Conservation (phyloP, 139 green algal genomes). For the Penium margaritaceum region DNA sequence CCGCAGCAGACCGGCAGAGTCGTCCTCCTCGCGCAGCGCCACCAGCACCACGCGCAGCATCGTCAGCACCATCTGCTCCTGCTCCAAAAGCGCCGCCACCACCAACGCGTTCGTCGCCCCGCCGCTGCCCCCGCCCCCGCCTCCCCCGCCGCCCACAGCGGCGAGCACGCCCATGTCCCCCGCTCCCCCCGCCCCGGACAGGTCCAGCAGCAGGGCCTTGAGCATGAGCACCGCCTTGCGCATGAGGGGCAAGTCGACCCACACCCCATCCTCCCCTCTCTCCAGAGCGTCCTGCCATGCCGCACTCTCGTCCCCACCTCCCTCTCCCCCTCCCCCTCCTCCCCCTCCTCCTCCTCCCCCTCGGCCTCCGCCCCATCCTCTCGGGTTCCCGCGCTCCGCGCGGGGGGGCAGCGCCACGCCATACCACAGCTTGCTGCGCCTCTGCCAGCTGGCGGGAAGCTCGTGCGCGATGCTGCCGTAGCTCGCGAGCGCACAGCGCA, state of each 20-base stretch:
- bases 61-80: constrained; percentile 1
- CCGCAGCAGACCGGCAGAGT: not conserved
- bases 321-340: constrained; percentile 8
- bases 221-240: constrained; percentile 35
- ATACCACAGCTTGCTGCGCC: constrained; percentile 36
- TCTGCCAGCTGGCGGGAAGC: constrained; percentile 15
- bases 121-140: not conserved
- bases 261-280: too few relatives aligned
- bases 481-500: constrained; percentile 15
- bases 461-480: constrained; percentile 27
- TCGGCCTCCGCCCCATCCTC: constrained; percentile 8
- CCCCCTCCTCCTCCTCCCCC: not conserved
- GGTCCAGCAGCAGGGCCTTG: constrained; percentile 26
- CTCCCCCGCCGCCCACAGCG: not conserved
- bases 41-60: not conserved
- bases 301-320: constrained; percentile 1
- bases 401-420: constrained; percentile 27
- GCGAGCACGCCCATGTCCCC: not conserved
- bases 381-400: not conserved
- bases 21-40: not conserved
- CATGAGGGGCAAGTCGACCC: constrained; percentile 32
- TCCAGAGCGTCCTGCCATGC: not conserved
- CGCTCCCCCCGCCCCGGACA: not conserved
- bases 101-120: not conserved
- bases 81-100: not conserved